Evolutionary conservation across 768 basidiomycete genomes (phyloP), one percentile per base, ranked within the genome.

Genomic region (Lactifluus piperatus): DNA sequence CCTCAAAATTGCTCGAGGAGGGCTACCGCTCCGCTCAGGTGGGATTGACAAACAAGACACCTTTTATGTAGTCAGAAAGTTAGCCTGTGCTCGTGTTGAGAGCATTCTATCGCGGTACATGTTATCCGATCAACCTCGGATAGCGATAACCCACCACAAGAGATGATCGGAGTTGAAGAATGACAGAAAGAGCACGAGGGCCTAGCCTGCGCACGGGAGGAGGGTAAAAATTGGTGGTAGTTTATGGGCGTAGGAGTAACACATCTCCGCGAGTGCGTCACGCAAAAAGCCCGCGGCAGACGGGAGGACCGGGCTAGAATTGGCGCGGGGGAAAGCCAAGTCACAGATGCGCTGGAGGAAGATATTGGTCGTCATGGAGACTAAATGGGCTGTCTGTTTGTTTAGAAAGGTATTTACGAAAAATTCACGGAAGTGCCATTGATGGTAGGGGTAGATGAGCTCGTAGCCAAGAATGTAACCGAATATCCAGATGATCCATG

Each of bases 11-110:
- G n/a, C n/a, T n/a, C n/a, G n/a, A n/a, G n/a, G n/a, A n/a, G n/a
- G n/a, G n/a, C n/a, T n/a, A n/a, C n/a, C n/a, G n/a, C n/a, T 79
- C 84, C 44, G 88, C 81, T 87, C 90, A 93, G n/a, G 81, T 82
- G 64, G 84, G 83, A 70, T 93, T 93, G 49, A 88, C 83, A 51
- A 85, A 77, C 46, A 94, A 74, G 27, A 94, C 78, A 24, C 87
- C 90, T 18, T 82, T 79, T 26, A 90, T 84, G 67, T 94, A 94
- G 48, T 68, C 67, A 13, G 88, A 88, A 55, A 94, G 74, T 10
- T 82, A 76, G 18, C 90, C 90, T 62, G 86, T 76, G 22, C 69
- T 66, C 26, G 72, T 66, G 44, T 77, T 72, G 75, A 94, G 75
- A 83, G 94, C 27, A 89, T 89, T 41, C 73, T 69, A 68, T 94